A percentile compares a stretch with the other conserved stretches of the same genome.
phyloP scores from a whole-genome alignment of 805 yeast genomes.

The Cyberlindnera sargentensis region DNA sequence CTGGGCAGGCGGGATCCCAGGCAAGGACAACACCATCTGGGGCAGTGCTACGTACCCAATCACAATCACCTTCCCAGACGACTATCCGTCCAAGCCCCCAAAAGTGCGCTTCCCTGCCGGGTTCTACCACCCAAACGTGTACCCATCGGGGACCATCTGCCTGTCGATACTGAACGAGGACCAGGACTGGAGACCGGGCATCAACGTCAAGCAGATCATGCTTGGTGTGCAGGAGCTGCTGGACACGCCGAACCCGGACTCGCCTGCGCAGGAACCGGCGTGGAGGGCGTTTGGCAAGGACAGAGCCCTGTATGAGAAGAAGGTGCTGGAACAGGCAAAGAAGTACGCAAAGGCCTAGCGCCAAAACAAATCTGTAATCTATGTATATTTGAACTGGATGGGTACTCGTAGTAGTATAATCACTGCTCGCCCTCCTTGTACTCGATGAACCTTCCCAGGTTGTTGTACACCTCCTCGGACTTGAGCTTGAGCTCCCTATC shows the following conservation, averaged over 20 bases:
- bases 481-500: constrained; percentile 47
- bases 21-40: constrained; percentile 83
- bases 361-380: no score
- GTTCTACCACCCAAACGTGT: constrained; percentile 95
- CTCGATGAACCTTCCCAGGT: constrained; percentile 67
- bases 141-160: constrained; percentile 96
- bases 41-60: constrained; percentile 85
- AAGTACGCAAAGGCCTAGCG: constrained; percentile 40
- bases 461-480: constrained; percentile 61
- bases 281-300: constrained; percentile 80
- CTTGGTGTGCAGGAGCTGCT: constrained; percentile 89
- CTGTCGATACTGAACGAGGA: constrained; percentile 88
- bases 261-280: constrained; percentile 98
- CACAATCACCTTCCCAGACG: constrained; percentile 76
- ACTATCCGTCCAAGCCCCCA: constrained; percentile 96
- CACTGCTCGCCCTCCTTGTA: constrained; percentile 41
- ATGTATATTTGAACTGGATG: no score
- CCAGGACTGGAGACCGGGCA: constrained; percentile 98
- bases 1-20: constrained; percentile 97
- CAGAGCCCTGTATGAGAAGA: constrained; percentile 60
- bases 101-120: constrained; percentile 83
- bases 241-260: constrained; percentile 84
- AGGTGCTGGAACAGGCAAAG: constrained; percentile 75
- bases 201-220: constrained; percentile 81
- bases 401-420: no score